phyloP scores from a whole-genome alignment of 1,284 basidiomycete genomes.

The Vanrija sp. region DNA sequence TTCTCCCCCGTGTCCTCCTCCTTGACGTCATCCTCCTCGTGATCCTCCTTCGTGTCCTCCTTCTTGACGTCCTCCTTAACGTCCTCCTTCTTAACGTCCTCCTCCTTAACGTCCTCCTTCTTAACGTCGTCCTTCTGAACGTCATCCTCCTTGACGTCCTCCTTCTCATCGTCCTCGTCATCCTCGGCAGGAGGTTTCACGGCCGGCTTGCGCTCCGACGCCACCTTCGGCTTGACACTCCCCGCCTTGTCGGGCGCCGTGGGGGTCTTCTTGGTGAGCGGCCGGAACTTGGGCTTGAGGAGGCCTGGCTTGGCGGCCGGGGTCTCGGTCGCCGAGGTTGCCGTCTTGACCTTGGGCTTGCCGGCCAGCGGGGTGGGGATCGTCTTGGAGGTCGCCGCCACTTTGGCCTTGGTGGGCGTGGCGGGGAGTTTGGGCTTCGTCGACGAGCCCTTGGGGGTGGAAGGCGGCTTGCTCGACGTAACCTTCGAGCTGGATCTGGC shows the following conservation, averaged over 20 bases:
- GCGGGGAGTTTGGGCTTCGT: not conserved
- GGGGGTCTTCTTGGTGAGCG: constrained; percentile 12
- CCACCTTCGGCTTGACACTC: not conserved
- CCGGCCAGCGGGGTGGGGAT: too few species aligned
- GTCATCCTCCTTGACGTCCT: too few species aligned
- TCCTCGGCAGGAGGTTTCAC: not conserved
- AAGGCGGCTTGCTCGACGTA: not conserved
- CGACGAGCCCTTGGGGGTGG: too few species aligned
- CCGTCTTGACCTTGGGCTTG: too few species aligned
- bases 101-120: too few species aligned
- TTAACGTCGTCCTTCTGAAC: not conserved
- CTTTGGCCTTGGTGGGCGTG: not conserved
- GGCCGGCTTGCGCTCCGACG: too few species aligned
- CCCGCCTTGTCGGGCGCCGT: constrained; percentile 3
- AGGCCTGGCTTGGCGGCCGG: not conserved
- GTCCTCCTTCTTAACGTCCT: not conserved
- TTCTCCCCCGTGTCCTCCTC: too few species aligned
- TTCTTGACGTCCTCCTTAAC: constrained; percentile 9
- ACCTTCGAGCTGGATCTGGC: not conserved
- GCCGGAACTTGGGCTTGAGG: not conserved
- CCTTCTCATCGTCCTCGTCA: not conserved
- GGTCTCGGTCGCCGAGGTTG: not conserved
- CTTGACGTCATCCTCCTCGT: not conserved
- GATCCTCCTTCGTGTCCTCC: not conserved
- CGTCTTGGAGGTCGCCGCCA: not conserved